These are phyloP conservation scores for Strigomonas culicis DNA, from an alignment of 208 protist species.

Conservation along the genomic window DNA sequence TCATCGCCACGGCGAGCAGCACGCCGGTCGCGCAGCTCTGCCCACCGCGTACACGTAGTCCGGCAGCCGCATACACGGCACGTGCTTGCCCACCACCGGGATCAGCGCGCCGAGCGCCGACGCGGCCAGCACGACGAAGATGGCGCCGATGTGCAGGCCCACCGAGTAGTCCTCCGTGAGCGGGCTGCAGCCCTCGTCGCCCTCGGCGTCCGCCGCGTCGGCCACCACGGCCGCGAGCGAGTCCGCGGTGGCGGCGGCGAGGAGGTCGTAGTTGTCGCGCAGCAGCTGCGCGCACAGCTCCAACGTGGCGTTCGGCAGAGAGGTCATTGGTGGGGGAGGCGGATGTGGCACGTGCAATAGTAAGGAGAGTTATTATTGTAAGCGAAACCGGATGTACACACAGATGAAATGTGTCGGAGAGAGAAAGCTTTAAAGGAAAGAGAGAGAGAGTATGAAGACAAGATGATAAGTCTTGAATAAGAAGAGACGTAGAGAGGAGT, in stretches of 20 bases:
- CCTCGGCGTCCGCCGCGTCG: not conserved
- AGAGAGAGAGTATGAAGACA: not conserved
- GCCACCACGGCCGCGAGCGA: not conserved
- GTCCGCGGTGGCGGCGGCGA: not conserved
- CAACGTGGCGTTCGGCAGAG: no score
- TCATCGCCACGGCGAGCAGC: slow-evolving; percentile 43
- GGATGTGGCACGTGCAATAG: not conserved
- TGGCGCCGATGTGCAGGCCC: slow-evolving; percentile 48
- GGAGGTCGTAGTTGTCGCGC: not conserved
- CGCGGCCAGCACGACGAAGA: slow-evolving; percentile 60
- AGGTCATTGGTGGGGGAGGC: not conserved
- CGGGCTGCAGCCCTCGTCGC: not conserved
- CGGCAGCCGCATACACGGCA: slow-evolving; percentile 26
- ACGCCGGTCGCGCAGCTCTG: slow-evolving; percentile 48
- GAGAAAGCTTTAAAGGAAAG: not conserved
- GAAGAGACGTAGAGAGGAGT: no score
- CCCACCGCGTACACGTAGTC: slow-evolving; percentile 42
- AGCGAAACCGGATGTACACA: no score
- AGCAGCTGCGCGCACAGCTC: not conserved
- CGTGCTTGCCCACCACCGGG: slow-evolving; percentile 44
- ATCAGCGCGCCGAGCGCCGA: slow-evolving; percentile 49
- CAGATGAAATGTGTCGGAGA: not conserved
- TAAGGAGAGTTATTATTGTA: not conserved
- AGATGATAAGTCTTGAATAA: not conserved
- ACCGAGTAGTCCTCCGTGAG: slow-evolving; percentile 31